Conservation (phyloP, 768 basidiomycete species). For the Russula griseocarnosa region DNA sequence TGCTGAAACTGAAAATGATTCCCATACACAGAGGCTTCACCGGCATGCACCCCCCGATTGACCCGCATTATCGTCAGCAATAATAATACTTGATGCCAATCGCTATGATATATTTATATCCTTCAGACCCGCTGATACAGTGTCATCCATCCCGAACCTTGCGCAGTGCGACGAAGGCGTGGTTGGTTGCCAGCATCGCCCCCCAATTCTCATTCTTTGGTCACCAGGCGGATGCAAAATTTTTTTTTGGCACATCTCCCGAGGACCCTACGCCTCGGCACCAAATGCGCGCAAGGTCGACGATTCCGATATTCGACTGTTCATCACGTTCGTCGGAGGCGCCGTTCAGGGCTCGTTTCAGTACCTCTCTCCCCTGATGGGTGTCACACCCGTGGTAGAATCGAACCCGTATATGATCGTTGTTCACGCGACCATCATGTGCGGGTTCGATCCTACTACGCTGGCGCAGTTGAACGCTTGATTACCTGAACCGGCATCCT, state of each 20-base stretch:
- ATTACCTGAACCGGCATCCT: constrained; percentile 50
- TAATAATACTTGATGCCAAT: not conserved
- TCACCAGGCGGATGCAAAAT: constrained; percentile 1
- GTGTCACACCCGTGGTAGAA: constrained; percentile 7
- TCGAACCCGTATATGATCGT: constrained; percentile 24
- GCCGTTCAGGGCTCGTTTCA: not conserved
- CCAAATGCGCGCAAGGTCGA: constrained; percentile 12
- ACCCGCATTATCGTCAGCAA: not conserved
- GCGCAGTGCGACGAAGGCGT: constrained; percentile 1
- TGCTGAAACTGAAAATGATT: not conserved
- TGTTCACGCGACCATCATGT: too few species aligned
- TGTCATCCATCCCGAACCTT: not conserved
- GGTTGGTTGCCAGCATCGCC: constrained; percentile 12
- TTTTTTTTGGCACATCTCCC: not conserved
- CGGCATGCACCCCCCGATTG: constrained; percentile 17
- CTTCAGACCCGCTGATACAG: constrained; percentile 1
- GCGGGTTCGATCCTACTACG: constrained; percentile 1
- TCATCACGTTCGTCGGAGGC: constrained; percentile 25
- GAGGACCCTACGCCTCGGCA: constrained; percentile 2
- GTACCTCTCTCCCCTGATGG: not conserved
- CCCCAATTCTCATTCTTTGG: constrained; percentile 7
- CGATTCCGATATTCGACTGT: constrained; percentile 18
- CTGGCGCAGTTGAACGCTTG: constrained; percentile 52
- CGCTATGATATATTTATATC: constrained; percentile 13
- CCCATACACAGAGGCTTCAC: constrained; percentile 2